These are phyloP conservation scores for Patellaria atrata DNA, from an alignment of 495 filamentous ascomycete genomes.

Conservation along the genomic window DNA sequence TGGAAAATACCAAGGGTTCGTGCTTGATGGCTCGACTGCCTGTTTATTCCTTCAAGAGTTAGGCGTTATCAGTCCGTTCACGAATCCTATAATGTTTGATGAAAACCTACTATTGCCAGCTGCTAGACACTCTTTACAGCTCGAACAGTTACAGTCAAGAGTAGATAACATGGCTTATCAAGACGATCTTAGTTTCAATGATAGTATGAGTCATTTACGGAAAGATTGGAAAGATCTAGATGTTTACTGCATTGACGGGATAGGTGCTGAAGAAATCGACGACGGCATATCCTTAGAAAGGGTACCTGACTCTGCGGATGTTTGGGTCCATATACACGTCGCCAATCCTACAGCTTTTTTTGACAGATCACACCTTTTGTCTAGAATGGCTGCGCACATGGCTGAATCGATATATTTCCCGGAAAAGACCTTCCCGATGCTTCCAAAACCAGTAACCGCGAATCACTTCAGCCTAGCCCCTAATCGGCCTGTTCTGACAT, in stretches of 20 bases:
- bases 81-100: constrained; percentile 51
- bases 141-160: constrained; percentile 16
- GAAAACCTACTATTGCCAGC: constrained; percentile 46
- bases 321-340: constrained; percentile 78
- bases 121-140: constrained; percentile 17
- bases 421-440: constrained; percentile 59
- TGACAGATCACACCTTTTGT: constrained; percentile 37
- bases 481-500: constrained; percentile 59
- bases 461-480: constrained; percentile 53
- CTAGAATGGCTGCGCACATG: constrained; percentile 48
- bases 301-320: constrained; percentile 28
- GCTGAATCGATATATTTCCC: constrained; percentile 59
- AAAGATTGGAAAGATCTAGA: constrained; percentile 54
- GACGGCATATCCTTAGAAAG: constrained; percentile 74
- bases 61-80: constrained; percentile 69
- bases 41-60: constrained; percentile 74
- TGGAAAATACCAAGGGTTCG: constrained; percentile 47
- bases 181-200: constrained; percentile 24
- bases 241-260: constrained; percentile 75
- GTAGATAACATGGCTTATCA: too few species aligned
- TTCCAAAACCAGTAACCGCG: constrained; percentile 43
- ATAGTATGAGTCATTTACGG: constrained; percentile 46
- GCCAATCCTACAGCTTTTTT: constrained; percentile 92
- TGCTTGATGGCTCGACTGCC: too few species aligned
- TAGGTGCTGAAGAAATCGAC: constrained; percentile 63